Conservation (phyloP, 2,329 filamentous ascomycete genomes). For the Onygena corvina region DNA sequence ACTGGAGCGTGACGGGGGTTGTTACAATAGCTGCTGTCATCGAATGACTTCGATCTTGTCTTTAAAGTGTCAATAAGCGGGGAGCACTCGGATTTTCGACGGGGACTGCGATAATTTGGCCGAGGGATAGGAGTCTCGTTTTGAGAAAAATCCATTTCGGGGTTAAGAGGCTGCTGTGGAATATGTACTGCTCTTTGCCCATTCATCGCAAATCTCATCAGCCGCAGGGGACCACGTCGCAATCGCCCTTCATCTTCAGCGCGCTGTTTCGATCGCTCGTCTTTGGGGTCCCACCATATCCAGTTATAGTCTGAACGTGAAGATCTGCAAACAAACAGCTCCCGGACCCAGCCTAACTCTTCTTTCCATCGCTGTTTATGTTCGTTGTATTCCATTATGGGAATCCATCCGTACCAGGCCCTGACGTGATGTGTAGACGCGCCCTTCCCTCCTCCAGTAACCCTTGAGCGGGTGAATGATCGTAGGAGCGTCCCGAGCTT, state of each 20-base stretch:
- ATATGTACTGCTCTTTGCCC: conserved; percentile 18
- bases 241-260: conserved; percentile 14
- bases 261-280: conserved; percentile 19
- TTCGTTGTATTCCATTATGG: conserved; percentile 22
- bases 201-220: conserved; percentile 20
- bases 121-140: neutral
- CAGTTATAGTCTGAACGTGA: conserved; percentile 27
- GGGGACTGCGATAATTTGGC: neutral
- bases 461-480: conserved; percentile 25
- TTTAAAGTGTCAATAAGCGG: neutral
- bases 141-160: neutral
- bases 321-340: conserved; percentile 27
- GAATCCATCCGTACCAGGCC: conserved; percentile 35
- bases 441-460: conserved; percentile 24
- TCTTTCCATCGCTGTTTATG: conserved; percentile 20
- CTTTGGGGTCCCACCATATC: conserved; percentile 33
- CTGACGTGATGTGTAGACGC: conserved; percentile 26
- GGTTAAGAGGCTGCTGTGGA: conserved; percentile 19
- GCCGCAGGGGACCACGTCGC: conserved; percentile 20
- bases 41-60: neutral
- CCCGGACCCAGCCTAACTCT: conserved; percentile 17
- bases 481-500: conserved; percentile 29
- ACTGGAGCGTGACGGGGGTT: neutral
- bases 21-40: neutral
- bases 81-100: neutral